Evolutionary conservation across 768 basidiomycete species (phyloP).

Genomic region (Tulasnella sp.): DNA sequence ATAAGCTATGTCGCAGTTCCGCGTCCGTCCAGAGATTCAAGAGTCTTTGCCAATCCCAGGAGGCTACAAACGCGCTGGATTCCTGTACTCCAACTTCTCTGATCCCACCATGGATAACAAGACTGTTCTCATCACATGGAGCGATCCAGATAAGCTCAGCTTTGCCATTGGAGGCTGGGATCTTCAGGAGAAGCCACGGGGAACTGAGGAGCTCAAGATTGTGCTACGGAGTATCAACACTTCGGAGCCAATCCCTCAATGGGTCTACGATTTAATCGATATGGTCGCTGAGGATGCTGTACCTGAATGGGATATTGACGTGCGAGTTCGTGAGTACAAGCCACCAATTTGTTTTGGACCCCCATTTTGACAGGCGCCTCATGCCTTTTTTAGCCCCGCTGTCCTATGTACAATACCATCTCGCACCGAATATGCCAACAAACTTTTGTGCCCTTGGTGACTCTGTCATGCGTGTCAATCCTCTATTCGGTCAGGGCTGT

Average conservation of each 20-base stretch:
- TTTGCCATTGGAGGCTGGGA: constrained; percentile 18
- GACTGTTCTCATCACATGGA: constrained; percentile 2
- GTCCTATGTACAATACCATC: constrained; percentile 4
- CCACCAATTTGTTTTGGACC: not conserved
- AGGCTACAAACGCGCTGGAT: constrained; percentile 7
- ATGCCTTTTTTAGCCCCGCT: not conserved
- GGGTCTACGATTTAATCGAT: constrained; percentile 16
- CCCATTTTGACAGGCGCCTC: too few species aligned
- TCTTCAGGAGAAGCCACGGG: constrained; percentile 4
- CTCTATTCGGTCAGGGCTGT: constrained; percentile 6
- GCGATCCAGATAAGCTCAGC: constrained; percentile 11
- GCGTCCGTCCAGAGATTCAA: constrained; percentile 13
- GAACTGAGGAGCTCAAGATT: constrained; percentile 11
- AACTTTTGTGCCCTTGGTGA: constrained; percentile 11
- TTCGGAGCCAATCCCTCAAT: constrained; percentile 12
- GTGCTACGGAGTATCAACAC: constrained; percentile 1
- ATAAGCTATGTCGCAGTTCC: constrained; percentile 6
- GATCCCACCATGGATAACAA: constrained; percentile 13
- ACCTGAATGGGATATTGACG: not conserved
- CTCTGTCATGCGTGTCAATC: constrained; percentile 7
- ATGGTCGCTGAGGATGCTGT: constrained; percentile 14
- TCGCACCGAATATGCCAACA: constrained; percentile 3
- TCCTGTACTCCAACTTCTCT: constrained; percentile 6
- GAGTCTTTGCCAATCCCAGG: constrained; percentile 15
- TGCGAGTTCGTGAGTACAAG: constrained; percentile 8